Conservation (phyloP, 768 basidiomycete species). For the Tricholoma sp. region DNA sequence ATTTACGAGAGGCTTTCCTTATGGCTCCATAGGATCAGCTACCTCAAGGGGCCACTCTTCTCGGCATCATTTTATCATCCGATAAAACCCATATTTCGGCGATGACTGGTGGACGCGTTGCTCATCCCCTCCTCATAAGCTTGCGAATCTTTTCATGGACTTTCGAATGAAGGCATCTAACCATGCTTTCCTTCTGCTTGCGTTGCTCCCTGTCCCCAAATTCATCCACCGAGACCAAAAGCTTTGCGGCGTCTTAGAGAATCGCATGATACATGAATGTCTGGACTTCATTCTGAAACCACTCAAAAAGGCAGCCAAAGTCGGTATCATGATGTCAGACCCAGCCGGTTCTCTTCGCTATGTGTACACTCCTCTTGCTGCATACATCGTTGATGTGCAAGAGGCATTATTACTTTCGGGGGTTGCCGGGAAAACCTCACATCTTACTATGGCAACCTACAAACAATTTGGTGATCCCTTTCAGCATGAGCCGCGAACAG, state of each 20-base stretch:
- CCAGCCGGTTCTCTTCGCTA: constrained; percentile 17
- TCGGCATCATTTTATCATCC: constrained; percentile 13
- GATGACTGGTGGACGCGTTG: constrained; percentile 9
- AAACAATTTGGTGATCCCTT: constrained; percentile 26
- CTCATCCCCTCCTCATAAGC: constrained; percentile 12
- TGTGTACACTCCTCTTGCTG: constrained; percentile 23
- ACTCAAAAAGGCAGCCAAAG: constrained; percentile 23
- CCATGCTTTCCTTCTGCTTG: constrained; percentile 13
- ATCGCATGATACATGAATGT: constrained; percentile 21
- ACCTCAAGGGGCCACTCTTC: constrained; percentile 10
- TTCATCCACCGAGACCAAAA: constrained; percentile 1
- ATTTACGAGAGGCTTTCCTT: background rate
- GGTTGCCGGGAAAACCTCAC: constrained; percentile 24
- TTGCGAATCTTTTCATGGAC: constrained; percentile 11
- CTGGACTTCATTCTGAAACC: constrained; percentile 22
- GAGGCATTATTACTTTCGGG: constrained; percentile 23
- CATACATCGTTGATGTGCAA: constrained; percentile 28
- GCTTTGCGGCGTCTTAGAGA: constrained; percentile 19
- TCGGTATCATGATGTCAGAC: constrained; percentile 24
- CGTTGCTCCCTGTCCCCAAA: too few relatives aligned
- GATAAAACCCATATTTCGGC: constrained; percentile 15
- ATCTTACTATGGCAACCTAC: constrained; percentile 23
- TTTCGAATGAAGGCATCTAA: constrained; percentile 12
- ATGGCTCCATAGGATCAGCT: background rate
- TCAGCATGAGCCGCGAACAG: constrained; percentile 19